These are phyloP conservation scores for Nemania diffusa DNA, from an alignment of 2,329 filamentous ascomycete genomes.

Conservation along the genomic window DNA sequence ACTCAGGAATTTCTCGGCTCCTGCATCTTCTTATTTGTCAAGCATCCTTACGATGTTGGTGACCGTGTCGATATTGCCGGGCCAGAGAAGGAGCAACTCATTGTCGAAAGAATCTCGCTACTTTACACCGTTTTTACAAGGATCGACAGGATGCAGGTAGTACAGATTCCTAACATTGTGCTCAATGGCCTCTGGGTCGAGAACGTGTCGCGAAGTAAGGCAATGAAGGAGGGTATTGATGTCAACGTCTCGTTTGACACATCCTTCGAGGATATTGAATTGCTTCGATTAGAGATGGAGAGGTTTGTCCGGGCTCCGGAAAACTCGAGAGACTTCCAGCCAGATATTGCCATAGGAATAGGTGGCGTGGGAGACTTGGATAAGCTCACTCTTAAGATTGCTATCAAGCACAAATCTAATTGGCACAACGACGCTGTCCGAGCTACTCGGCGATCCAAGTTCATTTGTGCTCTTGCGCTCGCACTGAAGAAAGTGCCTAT, in stretches of 20 bases:
- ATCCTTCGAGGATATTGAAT: slow-evolving; percentile 86
- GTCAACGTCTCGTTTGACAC: slow-evolving; percentile 88
- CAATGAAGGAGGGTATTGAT: slow-evolving; percentile 87
- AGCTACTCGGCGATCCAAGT: slow-evolving; percentile 86
- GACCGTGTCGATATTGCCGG: slow-evolving; percentile 86
- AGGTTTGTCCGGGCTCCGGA: slow-evolving; percentile 84
- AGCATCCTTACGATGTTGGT: slow-evolving; percentile 96
- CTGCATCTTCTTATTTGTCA: slow-evolving; percentile 98
- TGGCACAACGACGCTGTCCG: slow-evolving; percentile 89
- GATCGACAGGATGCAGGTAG: slow-evolving; percentile 81
- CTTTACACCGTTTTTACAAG: slow-evolving; percentile 92
- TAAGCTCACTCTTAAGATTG: slow-evolving; percentile 84
- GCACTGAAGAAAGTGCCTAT: slow-evolving; percentile 91
- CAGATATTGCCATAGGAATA: slow-evolving; percentile 82
- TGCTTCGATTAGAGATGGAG: slow-evolving; percentile 85
- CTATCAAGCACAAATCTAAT: slow-evolving; percentile 92
- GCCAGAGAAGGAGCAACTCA: slow-evolving; percentile 68
- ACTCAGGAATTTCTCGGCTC: slow-evolving; percentile 96
- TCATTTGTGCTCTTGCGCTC: slow-evolving; percentile 91
- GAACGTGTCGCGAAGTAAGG: slow-evolving; percentile 89
- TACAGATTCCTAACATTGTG: slow-evolving; percentile 88
- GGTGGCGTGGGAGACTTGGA: slow-evolving; percentile 84
- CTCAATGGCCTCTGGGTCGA: slow-evolving; percentile 95
- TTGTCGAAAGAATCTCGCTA: slow-evolving; percentile 93
- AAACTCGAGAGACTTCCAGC: slow-evolving; percentile 90